Conservation (phyloP, 1,284 basidiomycete species). For the Acaromyces ingoldii region DNA sequence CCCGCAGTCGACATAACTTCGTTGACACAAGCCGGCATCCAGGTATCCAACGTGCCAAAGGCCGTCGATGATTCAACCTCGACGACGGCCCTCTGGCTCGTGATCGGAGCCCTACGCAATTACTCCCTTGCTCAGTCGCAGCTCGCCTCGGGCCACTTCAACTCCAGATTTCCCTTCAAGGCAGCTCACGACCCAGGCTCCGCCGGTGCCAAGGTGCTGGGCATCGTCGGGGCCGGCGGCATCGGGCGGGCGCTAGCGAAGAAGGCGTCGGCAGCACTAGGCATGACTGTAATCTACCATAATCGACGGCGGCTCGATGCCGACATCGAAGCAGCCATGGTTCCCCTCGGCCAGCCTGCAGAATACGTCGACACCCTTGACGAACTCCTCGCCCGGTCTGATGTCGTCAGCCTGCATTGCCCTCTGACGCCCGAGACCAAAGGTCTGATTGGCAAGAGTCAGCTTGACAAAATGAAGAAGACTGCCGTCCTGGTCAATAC, state of each 20-base stretch:
- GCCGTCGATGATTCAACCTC: slow-evolving; percentile 44
- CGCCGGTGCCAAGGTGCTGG: slow-evolving; percentile 25
- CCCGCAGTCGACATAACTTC: slow-evolving; percentile 29
- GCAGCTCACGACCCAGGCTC: slow-evolving; percentile 27
- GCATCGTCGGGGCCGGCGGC: slow-evolving; percentile 43
- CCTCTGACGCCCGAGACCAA: slow-evolving; percentile 54
- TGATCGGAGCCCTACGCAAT: slow-evolving; percentile 36
- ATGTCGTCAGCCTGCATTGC: slow-evolving; percentile 56
- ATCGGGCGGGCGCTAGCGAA: slow-evolving; percentile 39
- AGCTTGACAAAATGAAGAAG: slow-evolving; percentile 53
- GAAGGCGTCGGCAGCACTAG: slow-evolving; percentile 38
- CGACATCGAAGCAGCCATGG: slow-evolving; percentile 39
- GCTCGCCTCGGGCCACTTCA: slow-evolving; percentile 26
- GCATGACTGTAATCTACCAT: slow-evolving; percentile 41
- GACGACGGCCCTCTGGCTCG: slow-evolving; percentile 39
- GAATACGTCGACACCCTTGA: slow-evolving; percentile 45
- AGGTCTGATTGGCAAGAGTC: slow-evolving; percentile 49
- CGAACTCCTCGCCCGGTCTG: slow-evolving; percentile 51
- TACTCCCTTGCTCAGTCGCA: slow-evolving; percentile 30
- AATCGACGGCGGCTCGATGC: slow-evolving; percentile 28
- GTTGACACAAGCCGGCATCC: slow-evolving; percentile 21
- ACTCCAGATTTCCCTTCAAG: slow-evolving; percentile 31
- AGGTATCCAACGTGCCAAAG: slow-evolving; percentile 40
- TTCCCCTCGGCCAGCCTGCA: background rate
- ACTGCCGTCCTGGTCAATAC: slow-evolving; percentile 55